A percentile compares a stretch with the other conserved stretches of the same genome.
Evolutionary conservation across 192 early-diverging fungal species (phyloP).

Genomic region (Geranomyces variabilis): DNA sequence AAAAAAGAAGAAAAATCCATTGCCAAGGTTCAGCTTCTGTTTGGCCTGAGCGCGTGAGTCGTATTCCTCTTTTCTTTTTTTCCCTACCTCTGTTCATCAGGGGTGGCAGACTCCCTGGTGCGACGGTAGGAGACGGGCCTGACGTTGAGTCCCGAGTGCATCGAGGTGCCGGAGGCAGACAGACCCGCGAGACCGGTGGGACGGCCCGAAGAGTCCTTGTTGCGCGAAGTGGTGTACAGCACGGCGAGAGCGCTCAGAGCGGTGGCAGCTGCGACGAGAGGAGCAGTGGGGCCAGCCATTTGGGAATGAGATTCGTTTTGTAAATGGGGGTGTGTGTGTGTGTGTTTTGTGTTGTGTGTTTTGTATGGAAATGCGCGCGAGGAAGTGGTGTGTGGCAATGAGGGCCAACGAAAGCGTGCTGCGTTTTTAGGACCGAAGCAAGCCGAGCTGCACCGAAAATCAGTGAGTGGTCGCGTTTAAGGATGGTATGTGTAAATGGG

Average conservation of each 20-base stretch:
- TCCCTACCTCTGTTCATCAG: not conserved
- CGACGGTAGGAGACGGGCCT: conserved; percentile 3
- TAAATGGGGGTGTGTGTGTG: no score
- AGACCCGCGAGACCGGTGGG: not conserved
- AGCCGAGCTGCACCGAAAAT: no score
- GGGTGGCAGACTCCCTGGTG: not conserved
- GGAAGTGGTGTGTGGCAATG: not conserved
- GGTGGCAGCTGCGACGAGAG: conserved; percentile 1
- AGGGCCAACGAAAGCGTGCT: not conserved
- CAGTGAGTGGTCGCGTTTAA: no score
- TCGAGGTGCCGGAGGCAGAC: not conserved
- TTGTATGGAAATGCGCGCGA: not conserved
- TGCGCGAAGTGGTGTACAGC: not conserved
- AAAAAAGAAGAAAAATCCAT: not conserved
- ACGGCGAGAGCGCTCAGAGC: not conserved
- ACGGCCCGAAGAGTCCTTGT: not conserved
- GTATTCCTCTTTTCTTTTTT: not conserved
- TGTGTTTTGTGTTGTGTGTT: conserved; percentile 12
- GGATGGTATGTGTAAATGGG: no score
- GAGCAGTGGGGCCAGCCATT: conserved; percentile 3
- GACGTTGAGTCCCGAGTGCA: not conserved
- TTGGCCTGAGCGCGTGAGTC: no score
- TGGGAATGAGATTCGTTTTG: not conserved
- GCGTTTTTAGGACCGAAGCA: no score
- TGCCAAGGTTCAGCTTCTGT: no score